A percentile compares a stretch with the other conserved stretches of the same genome.
phyloP scores from a whole-genome alignment of 768 basidiomycete genomes.

The Suillus tomentosus region DNA sequence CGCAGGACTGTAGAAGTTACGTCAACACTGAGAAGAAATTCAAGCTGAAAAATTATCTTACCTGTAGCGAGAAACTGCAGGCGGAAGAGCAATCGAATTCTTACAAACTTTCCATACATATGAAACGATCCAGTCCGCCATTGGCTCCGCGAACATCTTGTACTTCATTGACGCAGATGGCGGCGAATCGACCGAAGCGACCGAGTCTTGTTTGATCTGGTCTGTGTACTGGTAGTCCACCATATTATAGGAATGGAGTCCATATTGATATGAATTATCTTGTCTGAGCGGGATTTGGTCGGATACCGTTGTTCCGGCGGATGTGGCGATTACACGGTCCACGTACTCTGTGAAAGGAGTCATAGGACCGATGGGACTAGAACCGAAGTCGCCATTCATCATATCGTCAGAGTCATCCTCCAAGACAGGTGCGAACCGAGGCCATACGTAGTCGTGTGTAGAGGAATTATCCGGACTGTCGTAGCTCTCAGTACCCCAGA shows the following conservation, averaged over 20 bases:
- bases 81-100: conserved; percentile 63
- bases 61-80: conserved; percentile 53
- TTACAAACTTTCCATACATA: conserved; percentile 86
- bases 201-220: conserved; percentile 24
- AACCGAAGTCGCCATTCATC: conserved; percentile 51
- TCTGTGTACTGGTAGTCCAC: conserved; percentile 9
- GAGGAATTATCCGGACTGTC: neutral
- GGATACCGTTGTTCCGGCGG: conserved; percentile 28
- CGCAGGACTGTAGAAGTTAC: conserved; percentile 23
- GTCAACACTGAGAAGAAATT: conserved; percentile 17
- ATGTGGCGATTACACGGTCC: conserved; percentile 65
- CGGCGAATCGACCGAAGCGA: conserved; percentile 40
- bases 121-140: conserved; percentile 76
- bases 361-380: conserved; percentile 72
- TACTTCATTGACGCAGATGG: conserved; percentile 52
- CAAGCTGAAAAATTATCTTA: conserved; percentile 39
- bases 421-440: conserved; percentile 56
- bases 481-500: neutral
- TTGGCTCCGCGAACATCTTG: conserved; percentile 73
- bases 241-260: conserved; percentile 20
- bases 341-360: conserved; percentile 80
- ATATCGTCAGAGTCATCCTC: conserved; percentile 66
- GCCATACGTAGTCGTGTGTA: conserved; percentile 20
- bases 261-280: conserved; percentile 25
- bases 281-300: conserved; percentile 22